These are phyloP conservation scores for Pseudohalonectria lignicola DNA, from an alignment of 2,329 filamentous ascomycete genomes.

Conservation along the genomic window DNA sequence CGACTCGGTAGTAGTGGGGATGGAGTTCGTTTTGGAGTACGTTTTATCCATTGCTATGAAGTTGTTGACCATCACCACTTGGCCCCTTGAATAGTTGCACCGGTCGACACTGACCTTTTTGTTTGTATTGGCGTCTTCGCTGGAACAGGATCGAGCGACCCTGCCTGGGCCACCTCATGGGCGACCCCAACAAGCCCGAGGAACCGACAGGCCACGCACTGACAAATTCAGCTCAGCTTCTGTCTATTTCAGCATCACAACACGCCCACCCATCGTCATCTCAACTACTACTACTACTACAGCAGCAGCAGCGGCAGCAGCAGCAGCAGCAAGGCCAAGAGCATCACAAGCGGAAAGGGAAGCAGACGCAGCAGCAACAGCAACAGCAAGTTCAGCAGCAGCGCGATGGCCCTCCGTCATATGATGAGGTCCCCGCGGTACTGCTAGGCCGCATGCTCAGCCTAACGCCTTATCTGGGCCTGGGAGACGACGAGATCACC, in stretches of 20 bases:
- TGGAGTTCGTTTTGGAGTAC: constrained; percentile 22
- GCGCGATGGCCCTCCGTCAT: no score
- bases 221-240: constrained; percentile 12
- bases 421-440: constrained; percentile 7
- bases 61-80: no score
- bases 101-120: no score
- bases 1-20: constrained; percentile 13
- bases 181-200: constrained; percentile 12
- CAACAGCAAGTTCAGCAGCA: no score
- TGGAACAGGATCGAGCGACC: constrained; percentile 16
- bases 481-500: constrained; percentile 24
- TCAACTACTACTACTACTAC: no score
- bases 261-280: neutral
- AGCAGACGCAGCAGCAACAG: no score
- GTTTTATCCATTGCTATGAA: no score
- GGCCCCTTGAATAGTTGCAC: no score
- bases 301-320: no score
- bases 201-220: constrained; percentile 16
- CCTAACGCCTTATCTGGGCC: constrained; percentile 12
- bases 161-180: constrained; percentile 15
- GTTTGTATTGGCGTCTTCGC: no score
- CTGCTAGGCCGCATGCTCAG: constrained; percentile 14
- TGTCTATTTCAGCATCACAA: constrained; percentile 4
- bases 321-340: no score
- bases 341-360: no score